Evolutionary conservation across 345 rosid genomes (phyloP), one percentile per base, ranked within the genome.

Genomic region (Microcos paniculata): DNA sequence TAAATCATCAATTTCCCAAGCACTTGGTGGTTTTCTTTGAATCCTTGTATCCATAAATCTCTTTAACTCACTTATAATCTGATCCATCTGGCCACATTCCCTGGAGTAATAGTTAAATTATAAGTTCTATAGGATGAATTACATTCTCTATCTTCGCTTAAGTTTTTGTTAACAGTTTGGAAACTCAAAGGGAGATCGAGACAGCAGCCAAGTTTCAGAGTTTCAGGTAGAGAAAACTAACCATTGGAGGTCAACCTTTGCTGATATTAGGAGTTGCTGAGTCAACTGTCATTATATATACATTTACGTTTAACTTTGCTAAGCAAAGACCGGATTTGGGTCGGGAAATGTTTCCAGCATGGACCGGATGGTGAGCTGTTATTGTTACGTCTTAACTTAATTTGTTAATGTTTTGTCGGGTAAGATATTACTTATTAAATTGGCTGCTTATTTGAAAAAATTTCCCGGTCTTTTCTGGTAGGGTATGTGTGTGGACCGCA

Each of bases 401-500:
- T 45, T 14, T 30, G 8, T n/a, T 26, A 10, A 15, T 23, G 4
- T 49, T 38, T n/a, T n/a, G n/a, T n/a, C n/a, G n/a, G n/a, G n/a
- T n/a, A n/a, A n/a, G n/a, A n/a, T n/a, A n/a, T n/a, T n/a, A n/a
- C n/a, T n/a, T n/a, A n/a, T n/a, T n/a, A n/a, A n/a, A n/a, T 77
- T 55, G 9, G 67, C 18, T 26, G 40, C 56, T 28, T 46, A 46
- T 68, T 68, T 68, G 57, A 79, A 70, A 0, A 72, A 53, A 19
- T 46, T n/a, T 67, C 21, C 19, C 58, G 70, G 72, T 51, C 67
- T 70, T 74, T 55, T 65, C 62, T 68, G 24, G 71, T 35, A 95
- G 99, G 99, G 99, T 95, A 16, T 95, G 97, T 80, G 96, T 95
- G 35, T 93, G 99, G 98, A 93, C 99, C n/a, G 88, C 97, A 35